Percentiles rank a stretch among this genome's conserved stretches.
Evolutionary conservation across 2,329 filamentous ascomycete species (phyloP).

Genomic region (Parasarocladium wereldwijsianum): DNA sequence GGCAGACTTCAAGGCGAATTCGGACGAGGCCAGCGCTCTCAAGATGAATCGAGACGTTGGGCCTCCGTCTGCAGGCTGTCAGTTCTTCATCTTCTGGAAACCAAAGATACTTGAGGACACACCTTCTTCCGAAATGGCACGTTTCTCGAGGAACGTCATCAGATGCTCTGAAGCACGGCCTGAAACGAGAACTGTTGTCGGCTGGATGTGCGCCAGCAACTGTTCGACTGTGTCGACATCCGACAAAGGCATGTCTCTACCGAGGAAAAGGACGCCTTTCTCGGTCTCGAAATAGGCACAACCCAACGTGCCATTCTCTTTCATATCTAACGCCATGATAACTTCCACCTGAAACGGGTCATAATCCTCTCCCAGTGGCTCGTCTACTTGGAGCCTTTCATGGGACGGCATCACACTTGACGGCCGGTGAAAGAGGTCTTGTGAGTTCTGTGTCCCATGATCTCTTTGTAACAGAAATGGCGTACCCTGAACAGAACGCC

Average conservation of each 20-base stretch:
- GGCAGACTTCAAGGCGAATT: constrained; percentile 57
- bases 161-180: constrained; percentile 28
- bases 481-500: too few species aligned
- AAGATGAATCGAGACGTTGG: constrained; percentile 22
- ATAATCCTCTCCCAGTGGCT: too few species aligned
- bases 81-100: neutral
- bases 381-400: too few species aligned
- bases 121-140: constrained; percentile 5
- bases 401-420: too few species aligned
- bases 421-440: too few species aligned
- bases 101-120: neutral
- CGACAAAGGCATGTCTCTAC: constrained; percentile 60
- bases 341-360: too few species aligned
- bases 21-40: constrained; percentile 52
- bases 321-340: constrained; percentile 68
- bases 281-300: constrained; percentile 69
- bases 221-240: constrained; percentile 56
- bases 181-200: constrained; percentile 39
- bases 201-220: constrained; percentile 36
- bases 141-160: constrained; percentile 13
- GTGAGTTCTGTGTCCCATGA: too few species aligned
- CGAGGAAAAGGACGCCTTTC: constrained; percentile 56
- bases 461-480: too few species aligned
- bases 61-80: neutral
- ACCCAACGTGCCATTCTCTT: constrained; percentile 55